These are phyloP conservation scores for Ogataea trehalophila DNA, from an alignment of 805 yeast species.

Conservation along the genomic window DNA sequence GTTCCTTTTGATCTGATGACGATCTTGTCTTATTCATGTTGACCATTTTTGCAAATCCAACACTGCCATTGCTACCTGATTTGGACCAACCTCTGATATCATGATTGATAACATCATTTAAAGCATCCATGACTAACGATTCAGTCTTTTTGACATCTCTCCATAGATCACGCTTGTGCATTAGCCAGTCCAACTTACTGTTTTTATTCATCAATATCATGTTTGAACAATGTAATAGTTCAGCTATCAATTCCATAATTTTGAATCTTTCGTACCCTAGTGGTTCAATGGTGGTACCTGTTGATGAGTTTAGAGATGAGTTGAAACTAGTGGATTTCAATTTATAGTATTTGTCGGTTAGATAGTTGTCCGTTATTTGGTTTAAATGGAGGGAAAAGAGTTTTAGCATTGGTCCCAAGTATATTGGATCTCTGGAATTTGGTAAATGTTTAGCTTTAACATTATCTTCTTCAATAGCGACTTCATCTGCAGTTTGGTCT, in stretches of 20 bases:
- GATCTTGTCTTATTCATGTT: too few relatives aligned
- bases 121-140: slow-evolving; percentile 32
- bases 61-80: background rate
- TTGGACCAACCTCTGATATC: slow-evolving; percentile 5
- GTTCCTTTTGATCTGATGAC: slow-evolving; percentile 8
- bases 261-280: slow-evolving; percentile 89
- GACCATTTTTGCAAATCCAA: too few relatives aligned
- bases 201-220: slow-evolving; percentile 86
- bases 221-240: slow-evolving; percentile 89
- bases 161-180: slow-evolving; percentile 63
- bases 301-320: slow-evolving; percentile 44
- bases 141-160: slow-evolving; percentile 49
- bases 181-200: slow-evolving; percentile 54
- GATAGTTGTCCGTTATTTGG: slow-evolving; percentile 28
- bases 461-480: background rate
- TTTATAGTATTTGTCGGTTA: slow-evolving; percentile 30
- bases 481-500: background rate
- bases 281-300: slow-evolving; percentile 56
- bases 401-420: slow-evolving; percentile 77
- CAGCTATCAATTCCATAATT: slow-evolving; percentile 88
- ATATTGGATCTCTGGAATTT: slow-evolving; percentile 84
- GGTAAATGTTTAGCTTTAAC: slow-evolving; percentile 53
- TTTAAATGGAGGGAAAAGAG: slow-evolving; percentile 52
- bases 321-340: slow-evolving; percentile 6
- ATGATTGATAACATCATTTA: slow-evolving; percentile 29